Evolutionary conservation across 129 eudicot genomes (phyloP).

Genomic region (Mikania micrantha): DNA sequence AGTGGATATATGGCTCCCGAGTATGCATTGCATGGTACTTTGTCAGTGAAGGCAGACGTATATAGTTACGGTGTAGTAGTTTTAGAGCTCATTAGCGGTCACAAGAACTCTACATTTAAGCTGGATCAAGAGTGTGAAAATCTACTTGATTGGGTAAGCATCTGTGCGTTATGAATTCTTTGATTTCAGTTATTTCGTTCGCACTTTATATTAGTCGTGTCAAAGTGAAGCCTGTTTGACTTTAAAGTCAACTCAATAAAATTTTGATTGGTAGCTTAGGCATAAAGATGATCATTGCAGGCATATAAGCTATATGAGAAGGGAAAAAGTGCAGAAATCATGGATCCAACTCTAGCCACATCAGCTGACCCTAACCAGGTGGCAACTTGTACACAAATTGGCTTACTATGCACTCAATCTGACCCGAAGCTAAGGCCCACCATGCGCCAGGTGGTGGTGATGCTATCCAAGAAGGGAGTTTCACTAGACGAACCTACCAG

Average conservation of each 20-base stretch:
- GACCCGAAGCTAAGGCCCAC: slow-evolving; percentile 71
- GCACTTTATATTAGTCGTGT: background rate
- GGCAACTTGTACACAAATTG: slow-evolving; percentile 56
- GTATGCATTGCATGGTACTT: slow-evolving; percentile 62
- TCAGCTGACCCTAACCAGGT: slow-evolving; percentile 59
- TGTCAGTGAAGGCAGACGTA: slow-evolving; percentile 78
- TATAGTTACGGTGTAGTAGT: slow-evolving; percentile 79
- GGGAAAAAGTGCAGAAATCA: slow-evolving; percentile 46
- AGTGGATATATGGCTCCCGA: slow-evolving; percentile 96
- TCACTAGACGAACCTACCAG: slow-evolving; percentile 61
- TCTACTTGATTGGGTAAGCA: slow-evolving; percentile 80
- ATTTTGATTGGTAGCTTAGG: background rate
- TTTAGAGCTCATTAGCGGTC: slow-evolving; percentile 81
- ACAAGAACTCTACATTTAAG: slow-evolving; percentile 57
- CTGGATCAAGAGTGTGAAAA: slow-evolving; percentile 45
- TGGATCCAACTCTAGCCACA: slow-evolving; percentile 59
- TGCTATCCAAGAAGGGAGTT: slow-evolving; percentile 59
- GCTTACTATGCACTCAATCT: slow-evolving; percentile 69
- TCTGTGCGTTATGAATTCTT: no score
- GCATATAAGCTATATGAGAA: slow-evolving; percentile 64
- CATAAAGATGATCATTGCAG: slow-evolving; percentile 23
- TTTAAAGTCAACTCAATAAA: slow-evolving; percentile 1
- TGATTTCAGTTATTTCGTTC: background rate
- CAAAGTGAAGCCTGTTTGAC: background rate
- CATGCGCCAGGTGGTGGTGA: slow-evolving; percentile 64